Evolutionary conservation across 2,329 filamentous ascomycete genomes (phyloP).

Genomic region (Aspergillus cejpii): DNA sequence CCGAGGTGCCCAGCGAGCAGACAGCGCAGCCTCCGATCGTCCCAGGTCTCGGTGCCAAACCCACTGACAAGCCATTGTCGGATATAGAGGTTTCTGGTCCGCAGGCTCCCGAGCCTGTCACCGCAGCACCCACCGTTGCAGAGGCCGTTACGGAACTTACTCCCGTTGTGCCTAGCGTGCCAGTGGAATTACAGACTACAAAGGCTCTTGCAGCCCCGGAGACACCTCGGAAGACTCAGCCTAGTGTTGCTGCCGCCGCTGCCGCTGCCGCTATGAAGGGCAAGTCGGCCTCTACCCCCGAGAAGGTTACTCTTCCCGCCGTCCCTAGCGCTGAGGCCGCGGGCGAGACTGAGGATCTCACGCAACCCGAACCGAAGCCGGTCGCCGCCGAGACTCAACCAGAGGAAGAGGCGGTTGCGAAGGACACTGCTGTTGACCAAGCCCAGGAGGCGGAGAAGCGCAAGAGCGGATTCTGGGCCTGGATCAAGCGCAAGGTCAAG

Average conservation of each 20-base stretch:
- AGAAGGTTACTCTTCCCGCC: background rate
- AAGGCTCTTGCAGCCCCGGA: slow-evolving; percentile 2
- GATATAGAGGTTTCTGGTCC: slow-evolving; percentile 10
- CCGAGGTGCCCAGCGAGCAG: slow-evolving; percentile 3
- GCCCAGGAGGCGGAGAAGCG: slow-evolving; percentile 16
- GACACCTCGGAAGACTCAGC: background rate
- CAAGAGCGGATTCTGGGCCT: slow-evolving; percentile 24
- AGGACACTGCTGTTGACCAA: slow-evolving; percentile 8
- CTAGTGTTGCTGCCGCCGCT: background rate
- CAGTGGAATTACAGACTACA: slow-evolving; percentile 3
- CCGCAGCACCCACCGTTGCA: background rate
- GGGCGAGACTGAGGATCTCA: background rate
- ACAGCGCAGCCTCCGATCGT: slow-evolving; percentile 17
- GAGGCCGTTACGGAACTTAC: background rate
- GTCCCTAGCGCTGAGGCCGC: slow-evolving; percentile 1
- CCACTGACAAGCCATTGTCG: slow-evolving; percentile 10
- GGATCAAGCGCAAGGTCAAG: slow-evolving; percentile 29
- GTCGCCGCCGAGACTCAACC: slow-evolving; percentile 3
- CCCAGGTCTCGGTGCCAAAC: slow-evolving; percentile 17
- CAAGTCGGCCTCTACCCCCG: background rate
- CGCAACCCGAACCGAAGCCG: no score
- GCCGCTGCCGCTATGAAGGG: background rate
- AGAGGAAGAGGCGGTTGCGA: background rate
- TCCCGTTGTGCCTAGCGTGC: background rate
- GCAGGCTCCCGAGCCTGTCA: slow-evolving; percentile 4